Base-by-base conservation (phyloP, 176 grass and related monocot species). In the Bothriochloa decipiens region DNA sequence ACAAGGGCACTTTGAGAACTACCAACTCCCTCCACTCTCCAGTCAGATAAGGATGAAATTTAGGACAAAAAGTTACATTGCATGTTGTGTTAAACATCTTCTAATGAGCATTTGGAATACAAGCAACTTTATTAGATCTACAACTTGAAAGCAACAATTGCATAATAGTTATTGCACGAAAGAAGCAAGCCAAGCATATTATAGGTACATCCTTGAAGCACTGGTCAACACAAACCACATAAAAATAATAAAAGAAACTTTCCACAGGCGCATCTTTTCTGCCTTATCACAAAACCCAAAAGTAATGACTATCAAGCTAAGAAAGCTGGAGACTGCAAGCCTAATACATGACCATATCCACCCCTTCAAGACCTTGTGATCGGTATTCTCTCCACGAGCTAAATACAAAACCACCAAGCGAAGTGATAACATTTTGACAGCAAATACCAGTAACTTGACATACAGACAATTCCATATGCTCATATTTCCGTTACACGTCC, bases 41-140 rank as follows among this genome's bases (percentile, higher is more conserved):
- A 0, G 58, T 64, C 61, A 64, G 13, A 12, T 4, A 27, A 63
- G 11, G 11, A 64, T 64, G 23, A 27, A 13, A 27, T 64, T 64
- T 64, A 6, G 61, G 25, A 64, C 61, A 64, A 26, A 27, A 81
- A 52, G 68, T 29, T 14, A 27, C 11, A 64, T 25, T 6, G 28
- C 14, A 64, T 11, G 61, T 11, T 27, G 25, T 11, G 11, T 27
- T 64, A 64, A 64, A 27, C 11, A 64, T 6, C 25, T 28, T 28
- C 25, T 28, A 63, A 22, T 63, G 11, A 64, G 25, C 10, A 8
- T 26, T 28, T 23, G 61, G 55, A 28, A 27, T 18, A 57, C 43
- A 68, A 68, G 53, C 42, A 88, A 43, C 50, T 82, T 33, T 60
- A 17, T 67, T 75, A 15, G 72, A 76, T 32, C 27, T 42, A 41